Base-by-base conservation (phyloP, 371 early-diverging fungal genomes). In the Circinella umbellata region DNA sequence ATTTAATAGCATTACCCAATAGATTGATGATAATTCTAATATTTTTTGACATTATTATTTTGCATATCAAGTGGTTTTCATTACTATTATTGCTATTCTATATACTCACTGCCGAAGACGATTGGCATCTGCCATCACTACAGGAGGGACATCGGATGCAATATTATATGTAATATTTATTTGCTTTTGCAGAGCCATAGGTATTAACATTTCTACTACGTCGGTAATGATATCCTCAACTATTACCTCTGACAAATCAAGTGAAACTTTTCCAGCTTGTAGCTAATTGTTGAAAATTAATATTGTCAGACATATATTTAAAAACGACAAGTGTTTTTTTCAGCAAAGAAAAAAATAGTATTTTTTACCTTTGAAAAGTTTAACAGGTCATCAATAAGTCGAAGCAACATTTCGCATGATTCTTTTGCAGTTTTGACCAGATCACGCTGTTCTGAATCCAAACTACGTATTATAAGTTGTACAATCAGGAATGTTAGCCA, bases 371-470 rank as follows among this genome's bases (percentile, higher is more conserved):
- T 90, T 68, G 88, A 87, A 60, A 89, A 89, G 72, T 90, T 88
- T 20, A 90, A 68, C 17, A 90, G 67, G 68, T 89, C 89, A 63
- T 89, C 88, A 68, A 89, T 89, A 39, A 89, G 86, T 36, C 84
- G 80, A 37, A 88, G 73, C n/a, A 89, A 51, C 68, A 86, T 85
- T 70, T 87, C 86, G 55, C 87, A 88, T 0, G 85, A 85, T 4
- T 83, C 86, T 61, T 87, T 87, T 8, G 89, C 87, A 53, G 86
- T 87, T 60, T 80, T 84, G 49, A 86, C 87, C 66, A 87, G 74
- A 59, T 89, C 90, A 46, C 79, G 76, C 36, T 89, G 90, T 36
- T 89, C 88, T 18, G 76, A 62, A 18, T 86, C 81, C 27, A 88
- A 68, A 27, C 57, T 57, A 55, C 14, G 6, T 6, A 42, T 42